A percentile compares a stretch with the other conserved stretches of the same genome.
Evolutionary conservation across 139 green algal genomes (phyloP).

Genomic region (Picochlorum sp.): DNA sequence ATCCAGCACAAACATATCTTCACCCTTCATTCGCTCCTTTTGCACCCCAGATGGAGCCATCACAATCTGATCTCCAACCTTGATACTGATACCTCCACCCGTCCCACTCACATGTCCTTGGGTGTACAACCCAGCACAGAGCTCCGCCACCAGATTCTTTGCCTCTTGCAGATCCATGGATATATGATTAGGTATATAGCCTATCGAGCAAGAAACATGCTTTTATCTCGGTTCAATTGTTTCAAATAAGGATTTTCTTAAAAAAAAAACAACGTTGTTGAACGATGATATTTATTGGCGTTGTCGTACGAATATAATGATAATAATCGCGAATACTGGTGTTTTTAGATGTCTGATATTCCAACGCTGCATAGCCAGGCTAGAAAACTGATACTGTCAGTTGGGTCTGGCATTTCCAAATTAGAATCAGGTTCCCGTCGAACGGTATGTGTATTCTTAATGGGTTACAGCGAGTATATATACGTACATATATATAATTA

Average conservation of each 20-base stretch:
- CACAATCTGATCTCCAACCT: constrained; percentile 59
- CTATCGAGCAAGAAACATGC: too few species aligned
- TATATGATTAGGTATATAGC: neutral
- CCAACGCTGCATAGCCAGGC: constrained; percentile 50
- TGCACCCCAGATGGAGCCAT: constrained; percentile 80
- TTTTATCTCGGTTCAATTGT: too few species aligned
- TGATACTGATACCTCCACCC: constrained; percentile 80
- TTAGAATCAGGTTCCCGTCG: constrained; percentile 32
- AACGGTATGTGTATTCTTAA: neutral
- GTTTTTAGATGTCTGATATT: constrained; percentile 52
- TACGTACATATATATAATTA: neutral
- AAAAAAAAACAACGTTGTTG: too few species aligned
- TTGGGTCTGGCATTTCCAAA: constrained; percentile 56
- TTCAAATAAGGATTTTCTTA: too few species aligned
- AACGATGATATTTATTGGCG: too few species aligned
- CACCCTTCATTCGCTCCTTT: constrained; percentile 88
- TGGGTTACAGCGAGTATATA: neutral
- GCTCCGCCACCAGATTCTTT: constrained; percentile 69
- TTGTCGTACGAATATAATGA: neutral
- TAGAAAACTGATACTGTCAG: constrained; percentile 41
- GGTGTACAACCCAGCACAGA: constrained; percentile 73
- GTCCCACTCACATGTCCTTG: constrained; percentile 78
- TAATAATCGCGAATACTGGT: neutral
- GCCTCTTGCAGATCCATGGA: constrained; percentile 39
- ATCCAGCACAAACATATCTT: constrained; percentile 93